Evolutionary conservation across 257 asterid genomes (phyloP).

Genomic region (Ligustrum vulgare): DNA sequence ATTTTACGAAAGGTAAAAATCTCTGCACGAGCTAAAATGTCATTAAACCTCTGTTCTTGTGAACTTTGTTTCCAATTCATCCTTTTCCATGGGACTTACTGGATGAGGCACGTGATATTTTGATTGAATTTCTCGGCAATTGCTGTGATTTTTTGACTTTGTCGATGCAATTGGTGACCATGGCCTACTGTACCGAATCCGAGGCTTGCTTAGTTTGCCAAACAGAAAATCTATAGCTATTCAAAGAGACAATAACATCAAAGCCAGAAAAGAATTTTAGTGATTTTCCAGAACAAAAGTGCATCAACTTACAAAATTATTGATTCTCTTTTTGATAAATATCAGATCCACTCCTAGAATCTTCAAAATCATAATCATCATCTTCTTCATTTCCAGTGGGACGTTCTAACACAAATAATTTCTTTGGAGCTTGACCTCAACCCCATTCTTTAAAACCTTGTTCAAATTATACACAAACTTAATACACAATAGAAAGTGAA

Average conservation of each 20-base stretch:
- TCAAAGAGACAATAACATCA: conserved; percentile 17
- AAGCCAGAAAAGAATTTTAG: conserved; percentile 11
- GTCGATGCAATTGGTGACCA: conserved; percentile 62
- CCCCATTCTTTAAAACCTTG: conserved; percentile 94
- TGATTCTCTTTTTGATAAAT: conserved; percentile 56
- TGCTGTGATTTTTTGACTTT: conserved; percentile 48
- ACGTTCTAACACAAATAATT: conserved; percentile 87
- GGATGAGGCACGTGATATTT: conserved; percentile 38
- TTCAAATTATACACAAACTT: background rate
- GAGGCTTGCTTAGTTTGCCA: conserved; percentile 70
- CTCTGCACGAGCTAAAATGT: background rate
- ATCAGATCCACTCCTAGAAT: conserved; percentile 83
- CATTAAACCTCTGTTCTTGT: background rate
- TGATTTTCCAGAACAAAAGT: conserved; percentile 9
- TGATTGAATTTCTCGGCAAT: conserved; percentile 51
- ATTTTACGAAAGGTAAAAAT: background rate
- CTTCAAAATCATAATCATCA: conserved; percentile 64
- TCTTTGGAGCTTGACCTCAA: conserved; percentile 92
- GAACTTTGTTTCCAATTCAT: too few species aligned
- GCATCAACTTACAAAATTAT: conserved; percentile 57
- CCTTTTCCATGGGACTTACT: conserved; percentile 37
- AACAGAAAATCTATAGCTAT: conserved; percentile 66
- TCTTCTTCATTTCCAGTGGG: conserved; percentile 95
- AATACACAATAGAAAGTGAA: background rate
- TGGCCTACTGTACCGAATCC: conserved; percentile 61